Percentiles rank a stretch among this genome's conserved stretches.
Conservation (phyloP, 2,329 filamentous ascomycete genomes). For the Stylonectria norvegica region DNA sequence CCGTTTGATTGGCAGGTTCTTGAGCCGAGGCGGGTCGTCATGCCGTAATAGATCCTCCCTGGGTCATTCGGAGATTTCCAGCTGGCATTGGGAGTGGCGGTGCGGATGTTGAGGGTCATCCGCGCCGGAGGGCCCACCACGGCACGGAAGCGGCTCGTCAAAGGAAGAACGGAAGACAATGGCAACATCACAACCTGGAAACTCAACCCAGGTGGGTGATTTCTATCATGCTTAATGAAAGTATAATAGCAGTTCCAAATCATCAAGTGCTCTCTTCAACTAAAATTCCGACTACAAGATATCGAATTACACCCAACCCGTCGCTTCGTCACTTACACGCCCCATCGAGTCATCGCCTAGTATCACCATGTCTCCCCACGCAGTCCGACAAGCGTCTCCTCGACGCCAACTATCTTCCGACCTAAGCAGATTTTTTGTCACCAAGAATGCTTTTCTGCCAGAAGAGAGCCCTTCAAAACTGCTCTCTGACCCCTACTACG, state of each 20-base stretch:
- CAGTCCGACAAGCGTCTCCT: slow-evolving; percentile 24
- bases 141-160: neutral
- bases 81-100: neutral
- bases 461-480: slow-evolving; percentile 60
- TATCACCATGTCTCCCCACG: slow-evolving; percentile 43
- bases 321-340: slow-evolving; percentile 3
- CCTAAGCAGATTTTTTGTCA: slow-evolving; percentile 37
- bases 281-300: no score
- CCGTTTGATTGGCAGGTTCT: slow-evolving; percentile 10
- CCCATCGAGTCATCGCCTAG: neutral
- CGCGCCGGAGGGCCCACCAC: neutral
- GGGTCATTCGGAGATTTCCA: neutral
- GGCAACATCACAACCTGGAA: no score
- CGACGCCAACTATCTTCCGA: slow-evolving; percentile 22
- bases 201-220: no score
- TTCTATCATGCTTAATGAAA: no score
- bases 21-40: neutral
- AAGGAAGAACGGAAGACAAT: neutral
- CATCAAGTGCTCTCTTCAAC: no score
- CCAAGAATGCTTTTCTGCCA: slow-evolving; percentile 73
- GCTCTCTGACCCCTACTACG: slow-evolving; percentile 70
- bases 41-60: neutral
- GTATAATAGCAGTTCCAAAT: no score
- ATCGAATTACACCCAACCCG: no score
- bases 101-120: neutral